A percentile compares a stretch with the other conserved stretches of the same genome.
phyloP scores from a whole-genome alignment of 2,329 filamentous ascomycete species.

The Ceratocystis lukuohia region DNA sequence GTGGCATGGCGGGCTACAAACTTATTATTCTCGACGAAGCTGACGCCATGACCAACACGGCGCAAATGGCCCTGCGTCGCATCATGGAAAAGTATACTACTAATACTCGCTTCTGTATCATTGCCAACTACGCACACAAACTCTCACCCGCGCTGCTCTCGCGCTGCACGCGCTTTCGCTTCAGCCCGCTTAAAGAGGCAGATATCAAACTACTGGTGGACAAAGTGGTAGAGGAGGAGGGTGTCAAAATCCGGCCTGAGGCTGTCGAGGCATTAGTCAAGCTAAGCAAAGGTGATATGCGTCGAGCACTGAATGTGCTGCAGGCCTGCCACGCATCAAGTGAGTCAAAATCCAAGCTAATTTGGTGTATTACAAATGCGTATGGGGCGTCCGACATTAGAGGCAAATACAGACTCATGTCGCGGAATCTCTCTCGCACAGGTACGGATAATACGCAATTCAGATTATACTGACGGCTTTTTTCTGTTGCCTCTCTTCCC shows the following conservation, averaged over 20 bases:
- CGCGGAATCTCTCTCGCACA: not conserved
- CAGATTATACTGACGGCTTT: conserved; percentile 2
- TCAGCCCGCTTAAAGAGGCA: conserved; percentile 77
- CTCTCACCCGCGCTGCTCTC: conserved; percentile 85
- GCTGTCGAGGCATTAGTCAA: conserved; percentile 73
- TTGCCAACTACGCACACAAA: conserved; percentile 98
- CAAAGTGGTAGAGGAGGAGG: conserved; percentile 76
- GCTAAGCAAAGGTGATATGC: conserved; percentile 91
- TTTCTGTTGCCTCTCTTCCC: not conserved
- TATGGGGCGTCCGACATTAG: too few species aligned
- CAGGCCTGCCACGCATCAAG: conserved; percentile 94
- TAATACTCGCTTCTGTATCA: conserved; percentile 95
- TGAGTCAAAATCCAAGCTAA: conserved; percentile 29
- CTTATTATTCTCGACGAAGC: conserved; percentile 96
- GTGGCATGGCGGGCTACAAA: conserved; percentile 57
- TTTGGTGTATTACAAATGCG: not conserved
- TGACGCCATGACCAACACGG: conserved; percentile 98
- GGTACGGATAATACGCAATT: not conserved
- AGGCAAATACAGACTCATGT: not conserved
- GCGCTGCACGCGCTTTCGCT: conserved; percentile 85
- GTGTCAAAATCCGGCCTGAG: conserved; percentile 66
- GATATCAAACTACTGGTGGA: conserved; percentile 81
- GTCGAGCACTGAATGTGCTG: conserved; percentile 82
- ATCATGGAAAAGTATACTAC: conserved; percentile 99
- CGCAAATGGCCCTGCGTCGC: conserved; percentile 88